Evolutionary conservation across 371 early-diverging fungal genomes (phyloP).

Genomic region (Apophysomyces elegans): DNA sequence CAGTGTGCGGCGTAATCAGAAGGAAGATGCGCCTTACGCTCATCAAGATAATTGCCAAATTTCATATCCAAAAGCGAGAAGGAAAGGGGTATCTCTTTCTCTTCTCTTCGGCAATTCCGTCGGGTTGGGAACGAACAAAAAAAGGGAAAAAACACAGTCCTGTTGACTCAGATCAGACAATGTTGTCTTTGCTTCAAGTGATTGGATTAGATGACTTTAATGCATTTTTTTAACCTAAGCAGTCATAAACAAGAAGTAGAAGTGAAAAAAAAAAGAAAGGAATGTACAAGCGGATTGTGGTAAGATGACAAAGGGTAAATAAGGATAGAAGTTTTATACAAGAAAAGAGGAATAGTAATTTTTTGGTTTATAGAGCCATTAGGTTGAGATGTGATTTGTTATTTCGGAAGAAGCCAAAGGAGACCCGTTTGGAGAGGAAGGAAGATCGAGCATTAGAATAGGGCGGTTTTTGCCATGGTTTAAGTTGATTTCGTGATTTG

Average conservation of each 20-base stretch:
- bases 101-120: neutral
- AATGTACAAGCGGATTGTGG: too few relatives aligned
- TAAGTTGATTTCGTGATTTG: slow-evolving; percentile 20
- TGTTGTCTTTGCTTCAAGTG: too few relatives aligned
- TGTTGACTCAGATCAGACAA: slow-evolving; percentile 12
- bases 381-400: neutral
- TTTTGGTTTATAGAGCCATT: neutral
- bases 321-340: too few relatives aligned
- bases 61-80: slow-evolving; percentile 55
- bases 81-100: too few relatives aligned
- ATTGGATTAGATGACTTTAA: too few relatives aligned
- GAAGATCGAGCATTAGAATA: slow-evolving; percentile 14
- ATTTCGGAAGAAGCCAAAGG: slow-evolving; percentile 9
- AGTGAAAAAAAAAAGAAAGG: too few relatives aligned
- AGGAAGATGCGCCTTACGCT: slow-evolving; percentile 65
- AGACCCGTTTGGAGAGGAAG: slow-evolving; percentile 14
- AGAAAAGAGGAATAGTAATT: too few relatives aligned
- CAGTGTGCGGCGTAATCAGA: slow-evolving; percentile 61
- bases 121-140: slow-evolving; percentile 2
- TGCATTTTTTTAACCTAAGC: too few relatives aligned
- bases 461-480: slow-evolving; percentile 45
- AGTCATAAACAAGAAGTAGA: too few relatives aligned
- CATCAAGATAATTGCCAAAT: slow-evolving; percentile 73
- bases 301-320: too few relatives aligned
- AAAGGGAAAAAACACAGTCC: slow-evolving; percentile 7